Percentiles rank a stretch among this genome's conserved stretches.
Conservation (phyloP, 345 rosid species). For the Eucalyptus urophylla region DNA sequence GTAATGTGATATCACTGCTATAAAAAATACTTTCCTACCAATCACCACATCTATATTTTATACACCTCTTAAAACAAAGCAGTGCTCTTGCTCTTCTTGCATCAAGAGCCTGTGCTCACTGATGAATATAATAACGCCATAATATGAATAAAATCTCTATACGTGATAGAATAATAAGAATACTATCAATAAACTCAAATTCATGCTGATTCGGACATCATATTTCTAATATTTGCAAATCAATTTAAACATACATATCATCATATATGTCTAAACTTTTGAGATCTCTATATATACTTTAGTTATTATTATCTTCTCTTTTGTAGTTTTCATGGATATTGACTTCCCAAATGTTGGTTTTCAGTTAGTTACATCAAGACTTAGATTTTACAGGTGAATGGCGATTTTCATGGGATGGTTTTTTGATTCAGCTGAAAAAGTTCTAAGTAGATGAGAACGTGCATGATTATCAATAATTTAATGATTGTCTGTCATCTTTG, state of each 20-base stretch:
- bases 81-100: not conserved
- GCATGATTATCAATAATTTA: not conserved
- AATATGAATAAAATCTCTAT: not conserved
- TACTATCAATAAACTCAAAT: not conserved
- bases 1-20: not conserved
- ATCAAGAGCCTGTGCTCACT: accelerated
- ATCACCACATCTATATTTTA: not conserved
- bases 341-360: not conserved
- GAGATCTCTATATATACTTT: not conserved
- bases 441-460: not conserved
- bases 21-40: not conserved
- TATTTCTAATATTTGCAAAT: not conserved
- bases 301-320: not conserved
- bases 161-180: not conserved
- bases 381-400: not conserved
- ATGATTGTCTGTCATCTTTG: not conserved
- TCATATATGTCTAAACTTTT: not conserved
- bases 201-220: not conserved
- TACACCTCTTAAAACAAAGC: not conserved
- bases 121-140: not conserved
- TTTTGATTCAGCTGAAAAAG: not conserved
- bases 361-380: not conserved
- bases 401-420: not conserved
- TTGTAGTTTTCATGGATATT: not conserved
- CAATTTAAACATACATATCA: not conserved